Evolutionary conservation across 2,329 filamentous ascomycete species (phyloP).

Genomic region (Rachicladosporium sp.): DNA sequence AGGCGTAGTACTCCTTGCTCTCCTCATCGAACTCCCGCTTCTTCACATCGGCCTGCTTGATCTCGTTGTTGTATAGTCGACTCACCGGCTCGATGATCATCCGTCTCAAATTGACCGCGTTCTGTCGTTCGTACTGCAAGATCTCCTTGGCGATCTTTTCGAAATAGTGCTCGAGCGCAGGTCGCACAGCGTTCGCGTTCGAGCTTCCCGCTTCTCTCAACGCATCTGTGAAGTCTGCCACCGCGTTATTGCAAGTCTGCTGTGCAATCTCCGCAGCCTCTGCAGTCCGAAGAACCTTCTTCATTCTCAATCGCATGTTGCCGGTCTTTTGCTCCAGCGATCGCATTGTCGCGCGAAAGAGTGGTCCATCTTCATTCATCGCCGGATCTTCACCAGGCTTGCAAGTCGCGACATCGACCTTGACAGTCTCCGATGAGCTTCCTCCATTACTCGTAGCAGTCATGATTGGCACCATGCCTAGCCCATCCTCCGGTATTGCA

Average conservation of each 20-base stretch:
- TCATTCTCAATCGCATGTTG: constrained; percentile 87
- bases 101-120: constrained; percentile 72
- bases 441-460: constrained; percentile 24
- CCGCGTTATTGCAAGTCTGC: constrained; percentile 71
- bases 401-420: constrained; percentile 77
- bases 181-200: constrained; percentile 93
- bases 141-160: constrained; percentile 93
- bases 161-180: constrained; percentile 94
- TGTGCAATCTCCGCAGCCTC: constrained; percentile 76
- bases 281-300: constrained; percentile 89
- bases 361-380: constrained; percentile 77
- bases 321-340: constrained; percentile 92
- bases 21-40: constrained; percentile 98
- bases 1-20: constrained; percentile 95
- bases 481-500: constrained; percentile 35
- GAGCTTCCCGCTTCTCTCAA: constrained; percentile 77
- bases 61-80: constrained; percentile 86
- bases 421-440: constrained; percentile 40
- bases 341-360: constrained; percentile 95
- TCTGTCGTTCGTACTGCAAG: constrained; percentile 71
- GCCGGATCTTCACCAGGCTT: constrained; percentile 76
- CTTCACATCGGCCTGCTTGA: constrained; percentile 94
- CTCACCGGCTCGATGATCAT: constrained; percentile 89
- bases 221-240: constrained; percentile 70
- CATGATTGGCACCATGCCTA: constrained; percentile 30